phyloP scores from a whole-genome alignment of 2,329 filamentous ascomycete genomes.

The Paracoccidioides brasiliensis region DNA sequence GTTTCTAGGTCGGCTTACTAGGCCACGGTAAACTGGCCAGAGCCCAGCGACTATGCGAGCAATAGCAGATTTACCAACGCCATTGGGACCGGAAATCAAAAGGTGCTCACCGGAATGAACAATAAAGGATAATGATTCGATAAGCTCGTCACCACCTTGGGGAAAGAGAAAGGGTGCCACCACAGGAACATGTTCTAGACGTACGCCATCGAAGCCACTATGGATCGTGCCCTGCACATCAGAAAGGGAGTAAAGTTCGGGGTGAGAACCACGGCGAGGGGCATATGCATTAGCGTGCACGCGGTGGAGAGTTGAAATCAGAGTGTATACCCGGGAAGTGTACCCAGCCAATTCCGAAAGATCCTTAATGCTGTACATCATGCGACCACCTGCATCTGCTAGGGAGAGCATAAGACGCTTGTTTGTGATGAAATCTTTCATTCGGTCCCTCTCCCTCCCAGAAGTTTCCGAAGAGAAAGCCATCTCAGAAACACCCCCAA shows the following conservation, averaged over 20 bases:
- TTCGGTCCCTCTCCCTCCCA: conserved; percentile 65
- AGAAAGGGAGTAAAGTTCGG: conserved; percentile 76
- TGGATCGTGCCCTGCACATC: conserved; percentile 91
- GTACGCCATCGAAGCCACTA: conserved; percentile 86
- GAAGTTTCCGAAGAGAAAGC: conserved; percentile 29
- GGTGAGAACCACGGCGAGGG: conserved; percentile 48
- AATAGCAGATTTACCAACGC: conserved; percentile 84
- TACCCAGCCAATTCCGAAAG: conserved; percentile 90
- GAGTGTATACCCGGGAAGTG: conserved; percentile 87
- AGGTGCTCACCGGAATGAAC: conserved; percentile 85
- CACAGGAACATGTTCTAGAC: conserved; percentile 83
- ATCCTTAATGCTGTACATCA: conserved; percentile 99
- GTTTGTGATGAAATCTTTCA: conserved; percentile 99
- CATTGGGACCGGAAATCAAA: conserved; percentile 87
- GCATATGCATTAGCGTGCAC: conserved; percentile 86
- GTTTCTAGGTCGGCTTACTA: conserved; percentile 73
- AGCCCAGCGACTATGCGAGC: conserved; percentile 77
- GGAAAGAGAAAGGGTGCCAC: conserved; percentile 83
- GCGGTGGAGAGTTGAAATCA: conserved; percentile 87
- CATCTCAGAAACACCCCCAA: conserved; percentile 60
- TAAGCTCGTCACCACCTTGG: conserved; percentile 77
- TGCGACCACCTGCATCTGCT: conserved; percentile 86
- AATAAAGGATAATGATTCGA: conserved; percentile 79
- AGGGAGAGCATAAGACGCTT: conserved; percentile 96
- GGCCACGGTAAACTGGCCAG: conserved; percentile 89